Percentiles rank a stretch among this genome's conserved stretches.
These are phyloP conservation scores for Galerina marginata DNA, from an alignment of 768 basidiomycete species.

Conservation along the genomic window DNA sequence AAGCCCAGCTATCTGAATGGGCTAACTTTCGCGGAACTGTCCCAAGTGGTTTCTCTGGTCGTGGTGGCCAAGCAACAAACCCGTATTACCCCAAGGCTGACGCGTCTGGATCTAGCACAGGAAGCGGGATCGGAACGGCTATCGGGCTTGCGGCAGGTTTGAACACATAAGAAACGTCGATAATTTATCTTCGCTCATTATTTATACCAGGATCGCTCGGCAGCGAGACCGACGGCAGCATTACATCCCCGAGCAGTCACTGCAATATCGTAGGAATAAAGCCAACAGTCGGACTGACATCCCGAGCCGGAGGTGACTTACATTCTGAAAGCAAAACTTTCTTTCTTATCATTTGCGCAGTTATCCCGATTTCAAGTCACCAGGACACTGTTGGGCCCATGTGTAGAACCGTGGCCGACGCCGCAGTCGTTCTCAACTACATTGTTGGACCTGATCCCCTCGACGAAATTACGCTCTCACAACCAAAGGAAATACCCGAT, in stretches of 20 bases:
- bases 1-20: conserved; percentile 61
- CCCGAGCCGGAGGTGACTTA: conserved; percentile 56
- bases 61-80: conserved; percentile 55
- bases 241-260: conserved; percentile 53
- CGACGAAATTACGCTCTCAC: conserved; percentile 56
- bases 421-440: conserved; percentile 55
- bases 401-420: conserved; percentile 55
- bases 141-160: conserved; percentile 49
- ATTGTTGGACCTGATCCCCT: conserved; percentile 60
- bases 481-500: conserved; percentile 57
- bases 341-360: conserved; percentile 29
- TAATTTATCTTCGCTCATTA: too few relatives aligned
- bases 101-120: conserved; percentile 63
- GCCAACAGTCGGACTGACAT: conserved; percentile 64
- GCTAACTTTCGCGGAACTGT: conserved; percentile 50
- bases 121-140: conserved; percentile 59
- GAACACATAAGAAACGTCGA: too few relatives aligned
- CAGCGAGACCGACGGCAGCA: conserved; percentile 60
- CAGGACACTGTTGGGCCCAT: conserved; percentile 67
- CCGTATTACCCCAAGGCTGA: conserved; percentile 57
- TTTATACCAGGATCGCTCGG: conserved; percentile 35
- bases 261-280: conserved; percentile 67
- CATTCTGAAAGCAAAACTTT: background rate
- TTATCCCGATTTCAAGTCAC: conserved; percentile 58
- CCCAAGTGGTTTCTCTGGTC: conserved; percentile 61